Evolutionary conservation across 129 eudicot species (phyloP).

Genomic region (Kitagawia praeruptora): DNA sequence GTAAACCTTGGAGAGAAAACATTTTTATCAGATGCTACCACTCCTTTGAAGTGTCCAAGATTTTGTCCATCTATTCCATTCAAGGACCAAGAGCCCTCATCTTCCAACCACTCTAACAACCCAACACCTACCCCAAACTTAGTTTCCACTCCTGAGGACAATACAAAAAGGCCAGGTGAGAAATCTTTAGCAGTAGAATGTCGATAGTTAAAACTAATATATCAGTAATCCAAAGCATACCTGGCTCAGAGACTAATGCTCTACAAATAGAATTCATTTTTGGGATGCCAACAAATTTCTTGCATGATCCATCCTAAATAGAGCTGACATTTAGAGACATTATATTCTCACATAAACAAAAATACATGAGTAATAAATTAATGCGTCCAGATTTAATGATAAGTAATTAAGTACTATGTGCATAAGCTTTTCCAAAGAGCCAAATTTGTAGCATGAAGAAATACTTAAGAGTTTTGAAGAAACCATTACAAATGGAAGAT

Average conservation of each 20-base stretch:
- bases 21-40: constrained; percentile 77
- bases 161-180: background rate
- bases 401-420: background rate
- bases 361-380: background rate
- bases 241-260: constrained; percentile 74
- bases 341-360: constrained; percentile 3
- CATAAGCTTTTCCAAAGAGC: no score
- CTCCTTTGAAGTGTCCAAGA: constrained; percentile 76
- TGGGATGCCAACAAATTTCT: constrained; percentile 82
- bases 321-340: constrained; percentile 23
- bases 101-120: constrained; percentile 64
- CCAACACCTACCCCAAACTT: constrained; percentile 74
- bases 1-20: constrained; percentile 58
- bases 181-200: background rate
- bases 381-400: background rate
- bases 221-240: constrained; percentile 18
- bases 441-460: background rate
- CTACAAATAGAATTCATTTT: constrained; percentile 96
- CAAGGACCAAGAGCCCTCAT: constrained; percentile 63
- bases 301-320: constrained; percentile 55
- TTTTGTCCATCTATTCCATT: constrained; percentile 53
- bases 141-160: constrained; percentile 59
- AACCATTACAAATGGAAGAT: background rate
- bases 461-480: background rate
- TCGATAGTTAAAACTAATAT: background rate